These are phyloP conservation scores for Trichoderma asperellum DNA, from an alignment of 2,329 filamentous ascomycete genomes.

Conservation along the genomic window DNA sequence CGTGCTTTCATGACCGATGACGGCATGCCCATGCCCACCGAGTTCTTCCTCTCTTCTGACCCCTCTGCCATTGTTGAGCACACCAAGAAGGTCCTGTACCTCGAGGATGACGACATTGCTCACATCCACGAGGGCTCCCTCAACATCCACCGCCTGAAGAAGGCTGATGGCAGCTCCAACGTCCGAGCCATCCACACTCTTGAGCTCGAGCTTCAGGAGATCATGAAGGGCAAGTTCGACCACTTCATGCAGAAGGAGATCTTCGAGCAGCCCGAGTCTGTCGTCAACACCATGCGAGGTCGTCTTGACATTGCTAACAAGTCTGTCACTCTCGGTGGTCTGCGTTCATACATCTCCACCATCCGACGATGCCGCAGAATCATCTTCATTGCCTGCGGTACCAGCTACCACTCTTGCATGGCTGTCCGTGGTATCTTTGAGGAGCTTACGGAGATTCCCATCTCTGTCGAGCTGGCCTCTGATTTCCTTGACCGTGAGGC, in stretches of 20 bases:
- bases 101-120: conserved; percentile 99
- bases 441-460: conserved; percentile 96
- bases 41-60: conserved; percentile 99
- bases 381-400: conserved; percentile 99
- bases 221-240: conserved; percentile 99
- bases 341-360: conserved; percentile 93
- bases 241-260: conserved; percentile 99
- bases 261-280: conserved; percentile 98
- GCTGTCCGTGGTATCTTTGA: conserved; percentile 97
- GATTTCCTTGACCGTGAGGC: conserved; percentile 97
- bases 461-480: conserved; percentile 93
- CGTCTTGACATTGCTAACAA: conserved; percentile 93
- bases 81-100: conserved; percentile 99
- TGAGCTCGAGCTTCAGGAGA: conserved; percentile 98
- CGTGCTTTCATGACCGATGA: conserved; percentile 99
- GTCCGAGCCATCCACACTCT: conserved; percentile 98
- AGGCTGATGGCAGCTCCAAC: conserved; percentile 95
- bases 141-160: conserved; percentile 97
- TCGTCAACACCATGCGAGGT: conserved; percentile 99
- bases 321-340: conserved; percentile 91
- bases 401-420: conserved; percentile 99
- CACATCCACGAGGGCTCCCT: conserved; percentile 99
- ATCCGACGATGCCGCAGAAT: conserved; percentile 96
- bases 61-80: conserved; percentile 98
- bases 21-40: conserved; percentile 94